phyloP scores from a whole-genome alignment of 2,329 filamentous ascomycete species.

The Microcera coccophila region DNA sequence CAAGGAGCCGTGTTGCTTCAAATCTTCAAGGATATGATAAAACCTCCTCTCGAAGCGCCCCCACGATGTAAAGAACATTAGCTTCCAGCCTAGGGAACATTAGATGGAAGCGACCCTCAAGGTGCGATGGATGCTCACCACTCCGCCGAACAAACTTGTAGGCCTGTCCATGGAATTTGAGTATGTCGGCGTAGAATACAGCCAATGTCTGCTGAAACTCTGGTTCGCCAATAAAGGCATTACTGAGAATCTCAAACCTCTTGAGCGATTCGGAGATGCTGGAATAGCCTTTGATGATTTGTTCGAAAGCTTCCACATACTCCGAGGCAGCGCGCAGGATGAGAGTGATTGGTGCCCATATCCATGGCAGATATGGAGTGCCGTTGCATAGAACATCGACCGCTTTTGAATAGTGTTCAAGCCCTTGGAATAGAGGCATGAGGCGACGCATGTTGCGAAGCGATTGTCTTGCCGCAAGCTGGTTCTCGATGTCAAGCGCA shows the following conservation, averaged over 20 bases:
- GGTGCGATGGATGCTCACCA: constrained; percentile 14
- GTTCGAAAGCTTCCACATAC: constrained; percentile 39
- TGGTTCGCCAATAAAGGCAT: constrained; percentile 26
- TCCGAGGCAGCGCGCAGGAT: constrained; percentile 30
- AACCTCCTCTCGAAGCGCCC: constrained; percentile 36
- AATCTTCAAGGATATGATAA: constrained; percentile 30
- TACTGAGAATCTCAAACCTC: constrained; percentile 35
- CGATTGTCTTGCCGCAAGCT: constrained; percentile 34
- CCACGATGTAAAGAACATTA: constrained; percentile 36
- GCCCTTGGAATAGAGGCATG: constrained; percentile 37
- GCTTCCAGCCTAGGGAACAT: constrained; percentile 30
- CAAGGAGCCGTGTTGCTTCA: constrained; percentile 29
- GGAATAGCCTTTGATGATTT: constrained; percentile 38
- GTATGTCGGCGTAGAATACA: constrained; percentile 45
- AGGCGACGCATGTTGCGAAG: constrained; percentile 44
- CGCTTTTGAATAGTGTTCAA: constrained; percentile 40
- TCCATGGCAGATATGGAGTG: constrained; percentile 42
- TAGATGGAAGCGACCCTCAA: constrained; percentile 1
- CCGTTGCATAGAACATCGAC: constrained; percentile 45
- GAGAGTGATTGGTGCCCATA: constrained; percentile 45
- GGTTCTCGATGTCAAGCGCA: constrained; percentile 36
- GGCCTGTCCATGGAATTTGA: constrained; percentile 44
- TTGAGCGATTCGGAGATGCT: constrained; percentile 37
- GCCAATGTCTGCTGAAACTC: constrained; percentile 41
- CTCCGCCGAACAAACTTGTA: constrained; percentile 43